Evolutionary conservation across 805 yeast species (phyloP).

Genomic region (Nakazawaea anatomiae): DNA sequence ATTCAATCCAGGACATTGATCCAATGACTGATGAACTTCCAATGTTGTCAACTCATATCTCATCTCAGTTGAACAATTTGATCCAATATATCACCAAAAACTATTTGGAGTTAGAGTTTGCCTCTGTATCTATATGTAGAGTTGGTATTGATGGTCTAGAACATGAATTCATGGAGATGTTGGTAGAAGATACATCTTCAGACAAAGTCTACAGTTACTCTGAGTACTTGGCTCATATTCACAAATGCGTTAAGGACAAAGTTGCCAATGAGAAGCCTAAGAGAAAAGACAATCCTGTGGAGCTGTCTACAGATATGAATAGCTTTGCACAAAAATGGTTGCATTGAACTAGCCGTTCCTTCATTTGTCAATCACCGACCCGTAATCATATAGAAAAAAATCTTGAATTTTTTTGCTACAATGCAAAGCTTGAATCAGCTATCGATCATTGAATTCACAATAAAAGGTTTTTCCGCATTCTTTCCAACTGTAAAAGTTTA

Average conservation of each 20-base stretch:
- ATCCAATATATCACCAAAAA: slow-evolving; percentile 46
- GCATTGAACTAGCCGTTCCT: background rate
- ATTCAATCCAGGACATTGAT: slow-evolving; percentile 38
- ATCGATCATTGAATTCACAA: too few relatives aligned
- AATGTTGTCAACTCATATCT: slow-evolving; percentile 59
- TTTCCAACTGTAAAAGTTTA: too few relatives aligned
- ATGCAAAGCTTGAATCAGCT: too few relatives aligned
- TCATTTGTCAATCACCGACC: too few relatives aligned
- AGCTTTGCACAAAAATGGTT: slow-evolving; percentile 5
- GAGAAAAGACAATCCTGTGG: background rate
- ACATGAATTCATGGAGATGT: slow-evolving; percentile 45
- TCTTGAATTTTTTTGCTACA: too few relatives aligned
- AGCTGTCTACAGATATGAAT: background rate
- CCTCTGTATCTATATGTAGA: slow-evolving; percentile 56
- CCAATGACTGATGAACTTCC: slow-evolving; percentile 60
- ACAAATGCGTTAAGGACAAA: slow-evolving; percentile 52
- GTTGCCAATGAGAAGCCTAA: slow-evolving; percentile 34
- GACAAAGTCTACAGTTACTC: slow-evolving; percentile 52
- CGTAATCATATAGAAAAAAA: too few relatives aligned
- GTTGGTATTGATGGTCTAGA: slow-evolving; percentile 60
- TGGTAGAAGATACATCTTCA: slow-evolving; percentile 68
- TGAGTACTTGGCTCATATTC: slow-evolving; percentile 65
- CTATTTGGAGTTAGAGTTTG: slow-evolving; percentile 29
- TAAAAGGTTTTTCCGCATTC: too few relatives aligned
- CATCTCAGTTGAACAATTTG: slow-evolving; percentile 59